Conservation (phyloP, 2,329 filamentous ascomycete genomes). For the Fusarium citri region DNA sequence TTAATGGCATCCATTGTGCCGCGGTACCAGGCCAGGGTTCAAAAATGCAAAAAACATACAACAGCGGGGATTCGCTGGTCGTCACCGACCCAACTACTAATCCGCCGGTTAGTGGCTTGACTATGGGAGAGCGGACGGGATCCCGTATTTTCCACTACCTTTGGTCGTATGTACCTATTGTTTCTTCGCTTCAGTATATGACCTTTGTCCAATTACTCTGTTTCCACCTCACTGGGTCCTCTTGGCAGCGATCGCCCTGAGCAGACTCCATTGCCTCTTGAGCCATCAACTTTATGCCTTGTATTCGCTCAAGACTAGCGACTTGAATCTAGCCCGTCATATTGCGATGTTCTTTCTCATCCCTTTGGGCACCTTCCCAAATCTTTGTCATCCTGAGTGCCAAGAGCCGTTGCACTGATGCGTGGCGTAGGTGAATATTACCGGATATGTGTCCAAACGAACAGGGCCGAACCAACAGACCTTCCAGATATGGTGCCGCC, state of each 20-base stretch:
- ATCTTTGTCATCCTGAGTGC: not conserved
- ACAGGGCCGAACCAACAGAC: not conserved
- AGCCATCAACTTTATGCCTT: not conserved
- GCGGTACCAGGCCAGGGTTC: not conserved
- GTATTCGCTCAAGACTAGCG: not conserved
- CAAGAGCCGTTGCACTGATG: not conserved
- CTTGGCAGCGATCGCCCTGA: not conserved
- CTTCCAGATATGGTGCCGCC: slow-evolving; percentile 5
- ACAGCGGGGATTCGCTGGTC: slow-evolving; percentile 26
- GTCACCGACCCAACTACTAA: slow-evolving; percentile 28
- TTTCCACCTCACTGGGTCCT: not conserved
- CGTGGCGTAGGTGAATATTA: not conserved
- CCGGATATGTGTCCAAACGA: not conserved
- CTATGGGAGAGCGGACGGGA: slow-evolving; percentile 28
- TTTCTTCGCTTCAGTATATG: not conserved
- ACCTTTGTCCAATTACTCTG: accelerated
- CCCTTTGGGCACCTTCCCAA: not conserved
- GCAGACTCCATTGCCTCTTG: not conserved
- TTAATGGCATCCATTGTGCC: not conserved
- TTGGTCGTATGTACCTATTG: slow-evolving; percentile 3
- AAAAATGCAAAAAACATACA: slow-evolving; percentile 19
- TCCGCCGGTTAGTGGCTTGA: slow-evolving; percentile 26
- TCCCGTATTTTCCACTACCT: slow-evolving; percentile 28
- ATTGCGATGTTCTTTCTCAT: not conserved
- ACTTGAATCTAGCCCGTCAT: not conserved